Base-by-base conservation (phyloP, 2,329 filamentous ascomycete genomes). In the Plectosphaerella plurivora region DNA sequence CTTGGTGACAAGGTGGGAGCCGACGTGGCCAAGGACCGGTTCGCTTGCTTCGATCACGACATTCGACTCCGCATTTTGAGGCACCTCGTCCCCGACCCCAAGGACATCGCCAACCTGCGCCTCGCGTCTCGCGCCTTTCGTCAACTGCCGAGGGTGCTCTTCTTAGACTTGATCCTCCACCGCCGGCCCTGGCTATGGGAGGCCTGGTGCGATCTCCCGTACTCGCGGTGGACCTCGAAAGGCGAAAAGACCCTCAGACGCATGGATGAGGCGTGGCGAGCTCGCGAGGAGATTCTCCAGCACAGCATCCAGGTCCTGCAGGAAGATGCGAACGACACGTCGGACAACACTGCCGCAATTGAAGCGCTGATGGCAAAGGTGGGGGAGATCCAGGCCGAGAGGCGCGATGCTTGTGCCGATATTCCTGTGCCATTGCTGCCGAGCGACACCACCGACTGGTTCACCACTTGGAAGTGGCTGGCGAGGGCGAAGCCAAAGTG, bases 121-220 rank as follows among this genome's bases (percentile, higher is more conserved):
- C 47, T 49, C 10, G 47, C 47, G 12, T 49, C 47, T 9, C 36
- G 16, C n/a, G 16, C 35, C 20, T 49, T 49, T 55, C 45, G 22
- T 9, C 16, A 37, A 3, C 25, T 52, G 1, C 47, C 53, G 12
- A 50, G 47, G 24, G 53, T 50, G 2, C 41, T 45, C 15, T 56
- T 55, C 37, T 46, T 36, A 12, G 35, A 15, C 3, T 41, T 45
- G 3, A 41, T 57, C 24, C 16, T 49, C 10, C 44, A 41, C 10
- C 35, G 48, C 10, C 52, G 49, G 51, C 56, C 56, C 14, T 57
- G 56, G 56, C 46, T 56, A n/a, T 57, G 56, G 54, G 56, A 57
- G 22, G 37, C 47, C 2, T 57, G 56, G 56, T 56, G 54, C 51
- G 36, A 18, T 2, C 45, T 50, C 6, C 52, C 56, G 1, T 54